Evolutionary conservation across 768 basidiomycete genomes (phyloP).

Genomic region (Gloeopeniophorella convolvens): DNA sequence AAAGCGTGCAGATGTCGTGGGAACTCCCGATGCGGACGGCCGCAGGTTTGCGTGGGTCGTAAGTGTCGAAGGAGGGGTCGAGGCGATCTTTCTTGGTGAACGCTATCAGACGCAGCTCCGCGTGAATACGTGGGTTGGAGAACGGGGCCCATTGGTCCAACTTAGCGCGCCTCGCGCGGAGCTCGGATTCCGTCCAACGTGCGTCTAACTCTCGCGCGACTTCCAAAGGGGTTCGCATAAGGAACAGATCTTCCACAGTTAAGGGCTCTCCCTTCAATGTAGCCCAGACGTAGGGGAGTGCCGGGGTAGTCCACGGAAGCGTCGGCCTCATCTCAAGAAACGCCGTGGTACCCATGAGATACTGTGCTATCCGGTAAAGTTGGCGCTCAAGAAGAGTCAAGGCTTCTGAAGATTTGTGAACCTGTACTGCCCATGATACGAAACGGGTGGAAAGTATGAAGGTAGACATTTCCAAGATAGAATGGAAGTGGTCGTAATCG

Average conservation of each 20-base stretch:
- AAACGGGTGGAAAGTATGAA: constrained; percentile 15
- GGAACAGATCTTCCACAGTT: constrained; percentile 11
- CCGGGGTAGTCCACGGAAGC: neutral
- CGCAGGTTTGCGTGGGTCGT: constrained; percentile 14
- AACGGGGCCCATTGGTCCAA: constrained; percentile 6
- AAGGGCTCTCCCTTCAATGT: constrained; percentile 7
- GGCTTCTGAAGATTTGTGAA: neutral
- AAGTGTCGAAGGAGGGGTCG: constrained; percentile 13
- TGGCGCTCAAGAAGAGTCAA: constrained; percentile 10
- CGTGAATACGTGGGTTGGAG: constrained; percentile 13
- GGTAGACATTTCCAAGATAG: constrained; percentile 11
- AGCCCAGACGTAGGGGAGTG: constrained; percentile 12
- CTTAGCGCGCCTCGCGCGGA: constrained; percentile 5
- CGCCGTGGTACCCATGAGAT: constrained; percentile 15
- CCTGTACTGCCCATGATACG: constrained; percentile 7
- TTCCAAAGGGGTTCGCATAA: constrained; percentile 11
- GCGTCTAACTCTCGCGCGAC: constrained; percentile 14
- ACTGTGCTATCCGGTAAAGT: constrained; percentile 12
- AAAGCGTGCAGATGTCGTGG: constrained; percentile 16
- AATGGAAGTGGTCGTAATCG: constrained; percentile 7
- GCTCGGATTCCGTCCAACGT: constrained; percentile 10
- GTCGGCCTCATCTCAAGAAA: constrained; percentile 7
- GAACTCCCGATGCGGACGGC: constrained; percentile 14
- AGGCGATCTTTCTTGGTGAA: constrained; percentile 10
- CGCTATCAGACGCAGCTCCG: constrained; percentile 15